phyloP scores from a whole-genome alignment of 352 stramenopile genomes.

The Globisporangium carolinianum region DNA sequence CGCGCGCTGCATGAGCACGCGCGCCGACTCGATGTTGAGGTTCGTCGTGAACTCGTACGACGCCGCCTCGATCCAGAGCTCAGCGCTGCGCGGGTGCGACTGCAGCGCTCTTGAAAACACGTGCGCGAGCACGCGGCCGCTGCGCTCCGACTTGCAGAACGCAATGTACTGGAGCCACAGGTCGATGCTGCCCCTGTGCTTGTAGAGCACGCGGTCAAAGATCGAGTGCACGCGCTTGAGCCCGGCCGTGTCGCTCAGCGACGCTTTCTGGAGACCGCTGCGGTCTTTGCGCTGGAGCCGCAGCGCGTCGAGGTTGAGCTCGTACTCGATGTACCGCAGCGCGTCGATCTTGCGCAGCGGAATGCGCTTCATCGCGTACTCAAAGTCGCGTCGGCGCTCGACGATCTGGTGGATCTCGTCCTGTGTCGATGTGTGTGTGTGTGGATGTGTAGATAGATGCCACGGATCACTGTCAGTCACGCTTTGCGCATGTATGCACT shows the following conservation, averaged over 20 bases:
- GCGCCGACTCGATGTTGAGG: slow-evolving; percentile 81
- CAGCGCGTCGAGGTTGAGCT: slow-evolving; percentile 89
- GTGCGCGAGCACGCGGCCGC: slow-evolving; percentile 58
- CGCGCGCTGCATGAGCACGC: slow-evolving; percentile 89
- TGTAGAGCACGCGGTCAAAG: slow-evolving; percentile 83
- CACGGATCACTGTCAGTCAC: neutral
- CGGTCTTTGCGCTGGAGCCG: slow-evolving; percentile 79
- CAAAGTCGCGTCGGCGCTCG: slow-evolving; percentile 83
- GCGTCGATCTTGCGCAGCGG: slow-evolving; percentile 88
- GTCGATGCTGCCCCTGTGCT: slow-evolving; percentile 84
- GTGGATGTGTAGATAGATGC: too few species aligned
- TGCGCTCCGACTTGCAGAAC: slow-evolving; percentile 73
- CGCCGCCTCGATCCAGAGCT: slow-evolving; percentile 88
- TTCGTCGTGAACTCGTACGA: slow-evolving; percentile 87
- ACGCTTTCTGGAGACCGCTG: slow-evolving; percentile 55
- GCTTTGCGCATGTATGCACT: neutral
- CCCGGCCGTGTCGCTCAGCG: slow-evolving; percentile 65
- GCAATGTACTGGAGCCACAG: slow-evolving; percentile 90
- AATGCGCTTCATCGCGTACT: slow-evolving; percentile 89
- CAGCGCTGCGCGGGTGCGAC: slow-evolving; percentile 74
- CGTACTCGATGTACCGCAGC: slow-evolving; percentile 92
- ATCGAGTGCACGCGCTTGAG: slow-evolving; percentile 74
- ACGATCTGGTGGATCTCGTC: slow-evolving; percentile 90
- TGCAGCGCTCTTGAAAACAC: slow-evolving; percentile 86
- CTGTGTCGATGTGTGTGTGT: slow-evolving; percentile 5